Conservation (phyloP, 257 asterid genomes). For the Echites panduratus region DNA sequence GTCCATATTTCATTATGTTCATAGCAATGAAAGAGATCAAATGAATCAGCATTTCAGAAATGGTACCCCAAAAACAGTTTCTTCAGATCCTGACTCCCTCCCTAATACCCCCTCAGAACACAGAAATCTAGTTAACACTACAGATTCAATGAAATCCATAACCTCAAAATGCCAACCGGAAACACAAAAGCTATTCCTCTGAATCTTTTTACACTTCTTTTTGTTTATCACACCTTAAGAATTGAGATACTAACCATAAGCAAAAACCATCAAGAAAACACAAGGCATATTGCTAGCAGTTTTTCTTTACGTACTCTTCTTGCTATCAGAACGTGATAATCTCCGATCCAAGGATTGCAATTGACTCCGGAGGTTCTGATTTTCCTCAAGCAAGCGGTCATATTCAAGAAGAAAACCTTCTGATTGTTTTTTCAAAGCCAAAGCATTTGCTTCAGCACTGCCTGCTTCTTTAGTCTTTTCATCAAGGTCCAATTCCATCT, state of each 20-base stretch:
- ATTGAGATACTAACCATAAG: background rate
- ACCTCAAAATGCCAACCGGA: background rate
- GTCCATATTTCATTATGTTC: background rate
- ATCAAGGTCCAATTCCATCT: constrained; percentile 52
- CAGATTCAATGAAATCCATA: background rate
- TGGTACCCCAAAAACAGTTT: background rate
- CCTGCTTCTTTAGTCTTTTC: constrained; percentile 51
- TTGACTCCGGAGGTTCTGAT: constrained; percentile 68
- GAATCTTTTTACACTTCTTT: background rate
- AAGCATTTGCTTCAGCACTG: constrained; percentile 62
- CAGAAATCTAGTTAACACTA: background rate
- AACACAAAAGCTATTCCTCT: background rate
- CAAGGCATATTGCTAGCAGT: background rate
- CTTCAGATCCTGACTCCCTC: background rate
- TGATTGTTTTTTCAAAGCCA: constrained; percentile 76
- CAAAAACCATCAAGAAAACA: background rate
- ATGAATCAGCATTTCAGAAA: constrained; percentile 4
- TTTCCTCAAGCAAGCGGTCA: constrained; percentile 81
- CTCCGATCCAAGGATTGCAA: constrained; percentile 62
- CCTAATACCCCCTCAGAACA: background rate
- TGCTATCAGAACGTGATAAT: constrained; percentile 60
- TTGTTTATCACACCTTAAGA: background rate
- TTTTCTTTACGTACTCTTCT: constrained; percentile 50
- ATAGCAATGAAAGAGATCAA: background rate
- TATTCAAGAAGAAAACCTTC: constrained; percentile 87